These are phyloP conservation scores for Saccharomycopsis javanensis DNA, from an alignment of 805 yeast species.

Conservation along the genomic window DNA sequence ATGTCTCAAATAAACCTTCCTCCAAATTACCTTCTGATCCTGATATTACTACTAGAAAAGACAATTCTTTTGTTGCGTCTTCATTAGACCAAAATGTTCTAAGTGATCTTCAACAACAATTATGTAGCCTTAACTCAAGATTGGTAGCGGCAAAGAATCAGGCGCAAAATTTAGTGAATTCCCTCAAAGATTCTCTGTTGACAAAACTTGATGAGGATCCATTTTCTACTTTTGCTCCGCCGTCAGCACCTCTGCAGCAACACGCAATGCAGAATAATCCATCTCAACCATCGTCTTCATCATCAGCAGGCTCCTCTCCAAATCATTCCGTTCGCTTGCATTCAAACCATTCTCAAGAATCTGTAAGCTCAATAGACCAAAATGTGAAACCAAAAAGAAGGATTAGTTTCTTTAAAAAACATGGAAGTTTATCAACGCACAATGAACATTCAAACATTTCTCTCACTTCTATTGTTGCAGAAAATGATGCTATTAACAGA, in stretches of 20 bases:
- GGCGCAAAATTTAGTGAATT: background rate
- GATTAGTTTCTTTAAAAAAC: background rate
- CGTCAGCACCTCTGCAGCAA: background rate
- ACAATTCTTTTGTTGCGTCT: background rate
- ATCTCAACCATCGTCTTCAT: background rate
- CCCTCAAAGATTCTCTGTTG: background rate
- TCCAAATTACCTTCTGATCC: background rate
- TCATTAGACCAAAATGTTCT: background rate
- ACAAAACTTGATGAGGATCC: background rate
- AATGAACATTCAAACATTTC: background rate
- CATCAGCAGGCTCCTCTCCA: background rate
- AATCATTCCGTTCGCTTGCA: background rate
- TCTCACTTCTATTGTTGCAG: background rate
- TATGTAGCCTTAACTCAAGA: background rate
- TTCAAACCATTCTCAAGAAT: background rate
- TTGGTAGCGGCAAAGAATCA: background rate
- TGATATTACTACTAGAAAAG: background rate
- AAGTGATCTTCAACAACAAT: background rate
- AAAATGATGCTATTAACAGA: background rate
- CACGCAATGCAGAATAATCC: background rate
- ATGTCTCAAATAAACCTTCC: background rate
- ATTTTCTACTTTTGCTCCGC: background rate
- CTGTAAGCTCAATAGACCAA: background rate
- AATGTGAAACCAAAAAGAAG: constrained; percentile 1
- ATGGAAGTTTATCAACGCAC: background rate